These are phyloP conservation scores for Erythrophleum ivorense DNA, from an alignment of 331 rosid genomes.

Conservation along the genomic window DNA sequence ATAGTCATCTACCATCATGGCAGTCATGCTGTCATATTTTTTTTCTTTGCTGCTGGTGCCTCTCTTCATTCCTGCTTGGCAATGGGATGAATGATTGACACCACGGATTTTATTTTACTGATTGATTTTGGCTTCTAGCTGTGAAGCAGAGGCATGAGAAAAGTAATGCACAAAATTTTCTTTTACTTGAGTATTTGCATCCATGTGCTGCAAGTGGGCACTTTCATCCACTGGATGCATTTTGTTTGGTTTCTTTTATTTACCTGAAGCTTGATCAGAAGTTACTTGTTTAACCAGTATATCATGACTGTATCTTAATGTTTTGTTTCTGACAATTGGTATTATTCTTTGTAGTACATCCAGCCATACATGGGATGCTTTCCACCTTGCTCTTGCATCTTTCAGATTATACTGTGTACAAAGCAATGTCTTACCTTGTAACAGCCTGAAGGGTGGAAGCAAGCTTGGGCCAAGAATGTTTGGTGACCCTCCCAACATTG, in stretches of 20 bases:
- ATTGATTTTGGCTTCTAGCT: neutral
- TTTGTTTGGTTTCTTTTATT: constrained; percentile 19
- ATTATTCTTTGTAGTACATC: constrained; percentile 48
- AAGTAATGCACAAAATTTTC: neutral
- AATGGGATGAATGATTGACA: constrained; percentile 9
- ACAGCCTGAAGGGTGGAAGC: constrained; percentile 45
- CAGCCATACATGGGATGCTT: constrained; percentile 64
- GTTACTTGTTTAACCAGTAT: constrained; percentile 29
- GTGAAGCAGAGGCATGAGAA: constrained; percentile 24
- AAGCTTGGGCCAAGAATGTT: constrained; percentile 74
- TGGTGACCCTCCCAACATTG: constrained; percentile 69
- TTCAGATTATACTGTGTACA: constrained; percentile 53
- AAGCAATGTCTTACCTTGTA: constrained; percentile 47
- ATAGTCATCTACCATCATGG: constrained; percentile 31
- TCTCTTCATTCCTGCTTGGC: constrained; percentile 9
- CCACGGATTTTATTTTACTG: neutral
- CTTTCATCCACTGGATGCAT: constrained; percentile 19
- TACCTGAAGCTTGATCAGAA: constrained; percentile 30
- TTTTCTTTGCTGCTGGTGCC: constrained; percentile 9
- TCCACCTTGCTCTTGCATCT: constrained; percentile 59
- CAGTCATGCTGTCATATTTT: constrained; percentile 12
- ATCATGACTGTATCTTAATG: constrained; percentile 1
- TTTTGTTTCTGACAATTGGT: constrained; percentile 37
- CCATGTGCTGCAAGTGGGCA: constrained; percentile 25
- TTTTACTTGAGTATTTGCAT: neutral